Evolutionary conservation across 768 basidiomycete species (phyloP), one percentile per base, ranked within the genome.

Genomic region (Kwoniella shandongensis): DNA sequence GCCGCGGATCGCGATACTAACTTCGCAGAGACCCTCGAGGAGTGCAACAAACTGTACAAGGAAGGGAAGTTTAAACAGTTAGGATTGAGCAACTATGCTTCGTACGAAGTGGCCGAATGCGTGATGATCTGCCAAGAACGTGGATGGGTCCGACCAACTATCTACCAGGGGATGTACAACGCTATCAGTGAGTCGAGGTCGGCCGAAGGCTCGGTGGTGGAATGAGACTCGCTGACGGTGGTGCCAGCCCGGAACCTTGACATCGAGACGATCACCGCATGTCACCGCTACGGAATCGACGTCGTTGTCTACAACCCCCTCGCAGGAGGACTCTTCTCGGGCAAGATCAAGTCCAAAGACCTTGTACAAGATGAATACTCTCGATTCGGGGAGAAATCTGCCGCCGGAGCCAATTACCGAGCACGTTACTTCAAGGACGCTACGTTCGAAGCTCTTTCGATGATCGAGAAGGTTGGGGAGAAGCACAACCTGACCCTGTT

Each of bases 1-100:
- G 75, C 68, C 12, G 69, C 73, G 54, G 73, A 82, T 54, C 77
- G 80, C 36, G 77, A 73, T n/a, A 79, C 78, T 0, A 79, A 80
- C 1, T 80, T 79, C 68, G 78, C 79, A 52, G 81, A 79, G 36
- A 83, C 83, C 0, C 65, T 83, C 10, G 78, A 78, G 52, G 80
- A 76, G 0, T 78, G 81, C 26, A 73, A 84, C 66, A 78, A 82
- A 25, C 73, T 82, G 5, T 72, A 83, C 77, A 78, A 80, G 59
- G 81, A 82, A 65, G 82, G 84, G 3, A 78, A 81, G 63, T 83
- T 84, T 73, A 77, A 80, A 59, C 76, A 78, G 45, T 78, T 81
- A 57, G 81, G 79, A 1, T 73, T 81, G 53, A 79, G 77, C 57
- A 80, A 82, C 72, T 81, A 76, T 63, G 73, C 75, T 61, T 65